Base-by-base conservation (phyloP, 2,329 filamentous ascomycete genomes). In the Chrysoporthe cubensis region DNA sequence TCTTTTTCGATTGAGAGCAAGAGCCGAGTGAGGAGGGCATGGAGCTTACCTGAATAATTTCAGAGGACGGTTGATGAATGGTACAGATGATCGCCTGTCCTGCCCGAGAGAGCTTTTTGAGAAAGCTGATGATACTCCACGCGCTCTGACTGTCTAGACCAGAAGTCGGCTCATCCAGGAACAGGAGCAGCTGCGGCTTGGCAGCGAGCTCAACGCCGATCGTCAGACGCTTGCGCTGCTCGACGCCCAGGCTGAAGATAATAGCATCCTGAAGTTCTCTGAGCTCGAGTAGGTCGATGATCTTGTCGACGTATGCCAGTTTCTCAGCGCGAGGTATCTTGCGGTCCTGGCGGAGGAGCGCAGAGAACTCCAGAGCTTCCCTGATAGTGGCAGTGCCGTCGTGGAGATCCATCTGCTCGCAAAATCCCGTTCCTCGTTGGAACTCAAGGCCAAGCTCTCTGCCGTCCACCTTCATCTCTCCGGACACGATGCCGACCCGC, bases 171-270 rank as follows among this genome's bases (percentile, higher is more conserved):
- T 93, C 91, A 74, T 93, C 91, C 37, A 93, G 83, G 82, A 93
- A 93, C 37, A 93, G 83, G 62, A 93, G 84, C 6, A 93, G 81
- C 46, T 88, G 84, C 2, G 91, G 91, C 76, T 90, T 91, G 4
- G 90, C 90, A 34, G 89, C 90, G 11, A 93, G 81, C 76, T 93
- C 91, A 2, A 93, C 90, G 75, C 89, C 91, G 69, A 93, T 93
- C 0, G 90, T 93, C 21, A 93, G 81, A 72, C 90, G 85, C 71
- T 82, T 82, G 62, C 79, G 76, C 67, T 82, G 80, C 71, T 82
- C 80, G 3, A 79, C 77, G 69, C 88, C 88, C n/a, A 87, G 87
- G 40, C 89, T 86, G 80, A 88, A 89, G 62, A 92, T 87, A 48
- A 91, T 82, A 16, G 90, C 89, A 75, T 91, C 89, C 13, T 89